phyloP scores from a whole-genome alignment of 2,329 filamentous ascomycete genomes.

The Botrytis sinoallii region DNA sequence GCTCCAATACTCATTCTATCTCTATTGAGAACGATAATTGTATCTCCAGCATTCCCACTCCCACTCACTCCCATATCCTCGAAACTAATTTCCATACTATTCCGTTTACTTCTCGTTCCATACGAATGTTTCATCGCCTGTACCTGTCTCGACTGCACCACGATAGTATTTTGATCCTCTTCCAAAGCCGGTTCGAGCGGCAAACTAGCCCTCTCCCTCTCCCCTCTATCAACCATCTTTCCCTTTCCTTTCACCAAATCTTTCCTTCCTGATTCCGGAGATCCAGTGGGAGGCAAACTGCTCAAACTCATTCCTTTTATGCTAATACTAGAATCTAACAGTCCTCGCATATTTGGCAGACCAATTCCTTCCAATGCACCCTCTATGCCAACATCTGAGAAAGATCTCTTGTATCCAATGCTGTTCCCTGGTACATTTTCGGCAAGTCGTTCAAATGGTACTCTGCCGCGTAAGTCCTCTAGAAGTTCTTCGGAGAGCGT shows the following conservation, averaged over 20 bases:
- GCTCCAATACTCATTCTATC: constrained; percentile 17
- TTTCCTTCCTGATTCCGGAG: constrained; percentile 5
- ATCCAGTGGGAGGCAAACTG: constrained; percentile 12
- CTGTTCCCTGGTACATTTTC: constrained; percentile 10
- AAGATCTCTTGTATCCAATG: constrained; percentile 17
- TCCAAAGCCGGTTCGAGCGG: neutral
- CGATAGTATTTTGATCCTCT: neutral
- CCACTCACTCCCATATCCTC: neutral
- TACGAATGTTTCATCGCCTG: constrained; percentile 7
- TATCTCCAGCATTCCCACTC: neutral
- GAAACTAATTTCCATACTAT: neutral
- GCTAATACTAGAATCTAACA: constrained; percentile 10
- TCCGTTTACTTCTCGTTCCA: constrained; percentile 11
- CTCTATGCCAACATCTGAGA: neutral
- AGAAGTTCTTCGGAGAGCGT: neutral
- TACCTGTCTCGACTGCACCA: neutral
- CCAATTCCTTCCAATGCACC: neutral
- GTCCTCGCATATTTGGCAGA: constrained; percentile 1
- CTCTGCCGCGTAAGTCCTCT: constrained; percentile 5
- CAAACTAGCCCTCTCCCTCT: neutral
- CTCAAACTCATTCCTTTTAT: constrained; percentile 14
- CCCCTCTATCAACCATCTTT: neutral
- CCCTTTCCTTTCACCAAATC: constrained; percentile 2
- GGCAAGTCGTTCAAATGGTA: constrained; percentile 7
- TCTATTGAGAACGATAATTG: neutral